Evolutionary conservation across 331 rosid genomes (phyloP).

Genomic region (Acacia concinna): DNA sequence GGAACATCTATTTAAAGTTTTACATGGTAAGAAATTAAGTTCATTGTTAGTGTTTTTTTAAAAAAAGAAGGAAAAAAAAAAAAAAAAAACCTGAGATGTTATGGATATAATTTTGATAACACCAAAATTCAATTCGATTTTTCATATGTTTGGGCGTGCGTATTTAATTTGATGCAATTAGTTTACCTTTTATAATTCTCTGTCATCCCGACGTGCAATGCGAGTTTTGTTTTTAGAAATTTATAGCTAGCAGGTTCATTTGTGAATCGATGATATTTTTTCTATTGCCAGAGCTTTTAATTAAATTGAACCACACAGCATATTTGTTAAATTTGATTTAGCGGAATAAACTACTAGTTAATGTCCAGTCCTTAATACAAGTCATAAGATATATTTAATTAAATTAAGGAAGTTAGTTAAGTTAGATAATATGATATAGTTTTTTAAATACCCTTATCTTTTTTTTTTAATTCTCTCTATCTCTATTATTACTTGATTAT

Average conservation of each 20-base stretch:
- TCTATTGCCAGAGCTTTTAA: not conserved
- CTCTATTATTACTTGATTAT: no score
- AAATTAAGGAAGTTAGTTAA: no score
- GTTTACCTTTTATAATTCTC: not conserved
- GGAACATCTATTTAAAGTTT: conserved; percentile 18
- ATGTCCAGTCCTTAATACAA: no score
- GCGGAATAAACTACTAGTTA: not conserved
- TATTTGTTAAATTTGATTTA: not conserved
- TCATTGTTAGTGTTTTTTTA: not conserved
- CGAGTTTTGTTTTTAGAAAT: not conserved
- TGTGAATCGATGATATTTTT: not conserved
- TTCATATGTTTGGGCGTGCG: not conserved
- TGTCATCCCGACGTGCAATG: no score
- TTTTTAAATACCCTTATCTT: no score
- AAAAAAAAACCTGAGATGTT: no score
- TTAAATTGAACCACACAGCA: not conserved
- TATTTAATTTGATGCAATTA: not conserved
- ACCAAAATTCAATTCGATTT: no score
- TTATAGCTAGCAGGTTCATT: not conserved
- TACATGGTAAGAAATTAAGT: not conserved
- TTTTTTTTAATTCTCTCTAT: no score
- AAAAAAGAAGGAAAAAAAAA: not conserved
- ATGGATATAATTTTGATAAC: not conserved
- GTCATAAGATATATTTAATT: no score
- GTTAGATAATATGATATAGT: no score